Percentiles rank a stretch among this genome's conserved stretches.
Conservation (phyloP, 176 grass and related monocot species). For the Bolboschoenus planiculmis region DNA sequence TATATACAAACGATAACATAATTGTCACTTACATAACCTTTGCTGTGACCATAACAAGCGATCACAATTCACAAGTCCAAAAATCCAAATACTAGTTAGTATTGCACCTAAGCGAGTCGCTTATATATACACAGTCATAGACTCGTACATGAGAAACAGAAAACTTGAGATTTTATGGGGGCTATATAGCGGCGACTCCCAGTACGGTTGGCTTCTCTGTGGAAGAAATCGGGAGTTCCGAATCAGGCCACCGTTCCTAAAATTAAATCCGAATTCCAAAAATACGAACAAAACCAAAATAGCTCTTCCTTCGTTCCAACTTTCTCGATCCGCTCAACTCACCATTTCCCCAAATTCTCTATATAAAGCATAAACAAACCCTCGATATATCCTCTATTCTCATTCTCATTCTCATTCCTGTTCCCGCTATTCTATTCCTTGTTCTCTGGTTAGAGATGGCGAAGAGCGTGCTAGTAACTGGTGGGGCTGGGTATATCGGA, state of each 20-base stretch:
- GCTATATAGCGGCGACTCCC: neutral
- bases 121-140: too few species aligned
- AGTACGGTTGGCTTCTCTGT: neutral
- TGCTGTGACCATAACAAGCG: too few species aligned
- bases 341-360: neutral
- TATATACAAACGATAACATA: neutral
- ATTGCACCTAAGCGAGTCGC: too few species aligned
- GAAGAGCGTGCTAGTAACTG: slow-evolving; percentile 71
- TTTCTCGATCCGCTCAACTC: slow-evolving; percentile 11
- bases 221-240: neutral
- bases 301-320: neutral
- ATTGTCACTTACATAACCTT: too few species aligned
- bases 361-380: neutral
- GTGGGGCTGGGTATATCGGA: slow-evolving; percentile 87
- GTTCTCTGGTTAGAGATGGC: neutral
- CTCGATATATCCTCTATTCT: neutral
- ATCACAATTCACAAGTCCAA: too few species aligned
- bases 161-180: neutral
- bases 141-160: neutral
- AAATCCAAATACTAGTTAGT: too few species aligned
- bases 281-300: slow-evolving; percentile 1
- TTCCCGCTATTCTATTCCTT: too few species aligned
- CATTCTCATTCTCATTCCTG: neutral
- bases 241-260: neutral
- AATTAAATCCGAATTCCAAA: neutral